phyloP scores from a whole-genome alignment of 768 basidiomycete species.

The Mycena filopes region DNA sequence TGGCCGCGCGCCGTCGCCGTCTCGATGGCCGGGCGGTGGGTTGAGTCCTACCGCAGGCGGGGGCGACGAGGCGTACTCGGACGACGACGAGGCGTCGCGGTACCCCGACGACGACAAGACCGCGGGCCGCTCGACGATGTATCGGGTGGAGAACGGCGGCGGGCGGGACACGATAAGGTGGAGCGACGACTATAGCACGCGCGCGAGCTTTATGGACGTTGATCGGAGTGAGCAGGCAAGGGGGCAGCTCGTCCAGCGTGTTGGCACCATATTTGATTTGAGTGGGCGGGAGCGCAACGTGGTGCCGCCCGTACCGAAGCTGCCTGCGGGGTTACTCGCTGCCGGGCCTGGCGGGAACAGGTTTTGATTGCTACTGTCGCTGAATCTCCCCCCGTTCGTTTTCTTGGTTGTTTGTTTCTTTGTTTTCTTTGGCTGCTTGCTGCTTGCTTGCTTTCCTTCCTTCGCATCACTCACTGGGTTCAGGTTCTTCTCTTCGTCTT shows the following conservation, averaged over 20 bases:
- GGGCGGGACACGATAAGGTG: slow-evolving; percentile 51
- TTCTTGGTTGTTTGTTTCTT: slow-evolving; percentile 30
- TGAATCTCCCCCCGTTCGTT: no score
- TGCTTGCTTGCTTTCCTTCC: background rate
- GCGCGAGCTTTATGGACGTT: slow-evolving; percentile 62
- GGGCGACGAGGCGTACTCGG: slow-evolving; percentile 2
- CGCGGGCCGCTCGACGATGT: slow-evolving; percentile 39
- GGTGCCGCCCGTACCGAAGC: slow-evolving; percentile 57
- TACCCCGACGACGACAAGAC: slow-evolving; percentile 40
- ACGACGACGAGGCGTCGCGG: slow-evolving; percentile 37
- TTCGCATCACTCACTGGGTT: slow-evolving; percentile 1
- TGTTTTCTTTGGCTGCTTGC: background rate
- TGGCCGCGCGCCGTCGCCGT: background rate
- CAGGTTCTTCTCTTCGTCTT: no score
- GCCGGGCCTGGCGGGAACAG: slow-evolving; percentile 39
- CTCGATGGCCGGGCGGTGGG: background rate
- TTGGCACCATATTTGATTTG: slow-evolving; percentile 63
- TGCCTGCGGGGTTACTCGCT: slow-evolving; percentile 46
- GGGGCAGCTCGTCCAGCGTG: slow-evolving; percentile 59
- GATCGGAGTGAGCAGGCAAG: slow-evolving; percentile 62
- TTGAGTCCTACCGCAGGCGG: background rate
- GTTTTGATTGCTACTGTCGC: slow-evolving; percentile 39
- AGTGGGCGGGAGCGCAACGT: slow-evolving; percentile 46
- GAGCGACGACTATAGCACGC: slow-evolving; percentile 58
- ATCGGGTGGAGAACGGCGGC: slow-evolving; percentile 38